These are phyloP conservation scores for Abortiporus biennis DNA, from an alignment of 1,284 basidiomycete genomes.

Conservation along the genomic window DNA sequence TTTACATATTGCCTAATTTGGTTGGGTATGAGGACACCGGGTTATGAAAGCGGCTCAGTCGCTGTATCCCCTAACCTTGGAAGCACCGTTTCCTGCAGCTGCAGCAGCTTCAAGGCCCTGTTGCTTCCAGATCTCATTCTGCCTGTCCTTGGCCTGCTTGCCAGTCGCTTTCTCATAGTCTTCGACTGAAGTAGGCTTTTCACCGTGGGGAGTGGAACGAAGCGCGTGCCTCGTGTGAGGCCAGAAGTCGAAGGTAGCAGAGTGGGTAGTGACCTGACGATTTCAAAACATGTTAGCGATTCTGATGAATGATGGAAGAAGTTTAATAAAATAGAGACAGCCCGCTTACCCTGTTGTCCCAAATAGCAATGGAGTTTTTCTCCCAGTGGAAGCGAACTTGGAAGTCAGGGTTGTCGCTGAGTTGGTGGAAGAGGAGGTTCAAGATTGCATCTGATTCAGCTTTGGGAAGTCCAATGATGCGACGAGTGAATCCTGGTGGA, in stretches of 20 bases:
- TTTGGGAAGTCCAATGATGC: conserved; percentile 73
- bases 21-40: no score
- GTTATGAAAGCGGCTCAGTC: no score
- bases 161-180: conserved; percentile 67
- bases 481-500: conserved; percentile 53
- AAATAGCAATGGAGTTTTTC: conserved; percentile 61
- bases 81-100: conserved; percentile 16
- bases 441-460: conserved; percentile 73
- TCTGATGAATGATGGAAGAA: background rate
- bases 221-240: conserved; percentile 71
- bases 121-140: conserved; percentile 59
- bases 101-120: conserved; percentile 47
- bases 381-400: conserved; percentile 73
- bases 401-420: conserved; percentile 62
- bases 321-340: conserved; percentile 3
- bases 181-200: conserved; percentile 69
- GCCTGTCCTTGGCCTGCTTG: conserved; percentile 60
- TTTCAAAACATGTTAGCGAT: background rate
- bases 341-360: conserved; percentile 69
- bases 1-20: no score
- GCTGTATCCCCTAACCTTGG: conserved; percentile 51
- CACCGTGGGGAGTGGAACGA: conserved; percentile 77
- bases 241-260: conserved; percentile 76
- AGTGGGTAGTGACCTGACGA: conserved; percentile 61
- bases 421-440: conserved; percentile 64